Conservation (phyloP, 306 rosid species). For the Rubus idaeus region DNA sequence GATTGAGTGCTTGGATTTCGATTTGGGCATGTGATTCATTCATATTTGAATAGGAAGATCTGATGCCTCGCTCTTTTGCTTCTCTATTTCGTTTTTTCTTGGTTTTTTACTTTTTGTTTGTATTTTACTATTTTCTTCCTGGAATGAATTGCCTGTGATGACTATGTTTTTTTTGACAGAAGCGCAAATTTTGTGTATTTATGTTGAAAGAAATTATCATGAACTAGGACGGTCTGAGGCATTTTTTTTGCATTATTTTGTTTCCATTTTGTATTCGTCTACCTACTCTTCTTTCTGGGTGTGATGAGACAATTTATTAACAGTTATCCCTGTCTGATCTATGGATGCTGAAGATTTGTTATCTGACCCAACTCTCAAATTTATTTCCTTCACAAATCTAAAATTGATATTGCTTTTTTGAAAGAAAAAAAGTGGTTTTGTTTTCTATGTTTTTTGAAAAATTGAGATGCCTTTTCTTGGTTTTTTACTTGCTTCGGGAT, state of each 20-base stretch:
- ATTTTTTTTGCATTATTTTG: background rate
- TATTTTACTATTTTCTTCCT: background rate
- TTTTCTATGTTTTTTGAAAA: no score
- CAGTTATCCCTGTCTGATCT: conserved; percentile 90
- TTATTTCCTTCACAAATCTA: no score
- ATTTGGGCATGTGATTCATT: conserved; percentile 40
- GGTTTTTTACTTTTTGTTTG: background rate
- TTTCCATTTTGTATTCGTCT: background rate
- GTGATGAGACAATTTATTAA: conserved; percentile 49
- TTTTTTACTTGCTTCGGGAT: no score
- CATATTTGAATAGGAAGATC: conserved; percentile 51
- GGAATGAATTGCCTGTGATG: conserved; percentile 53
- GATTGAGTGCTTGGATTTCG: conserved; percentile 30
- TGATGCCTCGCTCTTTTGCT: conserved; percentile 35
- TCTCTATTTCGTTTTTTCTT: background rate
- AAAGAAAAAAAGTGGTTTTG: no score
- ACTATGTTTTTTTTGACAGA: conserved; percentile 24
- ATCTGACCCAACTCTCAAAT: conserved; percentile 42
- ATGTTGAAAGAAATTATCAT: conserved; percentile 41
- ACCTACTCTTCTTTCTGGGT: background rate
- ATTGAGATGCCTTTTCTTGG: no score
- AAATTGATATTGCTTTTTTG: no score
- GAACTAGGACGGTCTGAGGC: conserved; percentile 99
- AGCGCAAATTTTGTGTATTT: conserved; percentile 40
- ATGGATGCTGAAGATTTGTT: conserved; percentile 56